Conservation (phyloP, 2,329 filamentous ascomycete species). For the Ophiocordyceps camponoti-saundersi region DNA sequence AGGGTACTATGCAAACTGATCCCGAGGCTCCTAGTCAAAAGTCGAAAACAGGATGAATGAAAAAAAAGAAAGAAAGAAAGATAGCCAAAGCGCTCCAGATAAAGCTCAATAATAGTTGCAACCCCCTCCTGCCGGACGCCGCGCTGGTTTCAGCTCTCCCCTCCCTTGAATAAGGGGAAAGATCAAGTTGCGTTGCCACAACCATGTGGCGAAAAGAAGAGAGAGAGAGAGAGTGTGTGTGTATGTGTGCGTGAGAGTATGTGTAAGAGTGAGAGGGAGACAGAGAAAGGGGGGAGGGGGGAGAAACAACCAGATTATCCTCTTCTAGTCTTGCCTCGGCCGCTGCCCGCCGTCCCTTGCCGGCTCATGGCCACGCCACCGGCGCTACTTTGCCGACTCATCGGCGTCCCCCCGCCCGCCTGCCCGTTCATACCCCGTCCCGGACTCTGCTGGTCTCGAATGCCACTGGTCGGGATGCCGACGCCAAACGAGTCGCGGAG, state of each 20-base stretch:
- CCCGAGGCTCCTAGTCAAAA: not conserved
- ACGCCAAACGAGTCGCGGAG: conserved; percentile 33
- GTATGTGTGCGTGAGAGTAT: too few species aligned
- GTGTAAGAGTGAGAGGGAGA: too few species aligned
- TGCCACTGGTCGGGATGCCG: conserved; percentile 18
- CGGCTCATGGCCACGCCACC: conserved; percentile 40
- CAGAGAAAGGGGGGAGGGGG: not conserved
- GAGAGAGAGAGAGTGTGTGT: too few species aligned
- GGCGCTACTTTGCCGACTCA: conserved; percentile 38
- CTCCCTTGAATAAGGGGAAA: too few species aligned
- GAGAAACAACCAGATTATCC: conserved; percentile 4
- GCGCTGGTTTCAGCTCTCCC: conserved; percentile 1
- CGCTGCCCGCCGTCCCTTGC: conserved; percentile 31
- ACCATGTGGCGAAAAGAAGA: not conserved
- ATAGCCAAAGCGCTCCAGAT: not conserved
- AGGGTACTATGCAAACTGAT: not conserved
- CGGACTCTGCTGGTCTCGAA: conserved; percentile 23
- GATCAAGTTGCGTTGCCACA: not conserved
- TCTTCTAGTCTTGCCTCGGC: conserved; percentile 26
- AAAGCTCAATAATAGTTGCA: not conserved
- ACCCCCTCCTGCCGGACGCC: too few species aligned
- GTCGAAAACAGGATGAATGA: not conserved
- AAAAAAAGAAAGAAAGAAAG: not conserved
- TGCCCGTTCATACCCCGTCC: conserved; percentile 7
- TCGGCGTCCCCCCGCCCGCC: conserved; percentile 22